Base-by-base conservation (phyloP, 176 grass and related monocot species). In the Aegilops bicornis region DNA sequence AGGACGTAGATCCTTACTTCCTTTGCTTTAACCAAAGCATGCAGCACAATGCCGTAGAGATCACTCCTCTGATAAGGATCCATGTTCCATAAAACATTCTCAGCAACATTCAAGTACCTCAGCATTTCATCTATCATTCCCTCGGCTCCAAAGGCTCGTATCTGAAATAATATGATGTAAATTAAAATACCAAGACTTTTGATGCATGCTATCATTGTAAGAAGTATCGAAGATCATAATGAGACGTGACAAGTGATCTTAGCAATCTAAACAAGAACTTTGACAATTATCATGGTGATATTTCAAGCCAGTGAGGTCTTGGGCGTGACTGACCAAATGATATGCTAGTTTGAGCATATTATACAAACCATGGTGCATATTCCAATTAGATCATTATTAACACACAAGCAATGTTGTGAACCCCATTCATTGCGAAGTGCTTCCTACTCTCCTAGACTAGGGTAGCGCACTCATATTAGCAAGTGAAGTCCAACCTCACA, bases 111-210 rank as follows among this genome's bases (percentile, higher is more conserved):
- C 79, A 98, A 90, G 85, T 94, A 94, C 31, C 40, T 86, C 82
- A 98, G 54, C 96, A 98, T 95, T 76, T 95, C 93, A 43, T 95
- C 79, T 88, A 91, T 83, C 96, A 98, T 95, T 20, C 96, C 96
- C 84, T 98, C 96, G 33, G 73, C 82, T 84, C 91, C 96, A 86
- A 98, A 81, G 86, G 91, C 96, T 88, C 64, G 88, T 84, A 98
- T 87, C 93, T 98, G 89, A 67, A 90, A 88, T 23, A 82, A 30
- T 61, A 52, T 79, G 35, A 19, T 10, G 24, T 50, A 50, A 80
- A 69, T 47, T 24, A 79, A 79, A 76, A 76, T 74, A 85, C 33
- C 16, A 87, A 76, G 29, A 84, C 19, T 60, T 60, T 79, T 8
- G 48, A 79, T 83, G 25, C 8, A 64, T 79, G 73, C 13, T 3